A percentile compares a stretch with the other conserved stretches of the same genome.
Conservation (phyloP, 805 yeast species). For the Metschnikowia henanensis region DNA sequence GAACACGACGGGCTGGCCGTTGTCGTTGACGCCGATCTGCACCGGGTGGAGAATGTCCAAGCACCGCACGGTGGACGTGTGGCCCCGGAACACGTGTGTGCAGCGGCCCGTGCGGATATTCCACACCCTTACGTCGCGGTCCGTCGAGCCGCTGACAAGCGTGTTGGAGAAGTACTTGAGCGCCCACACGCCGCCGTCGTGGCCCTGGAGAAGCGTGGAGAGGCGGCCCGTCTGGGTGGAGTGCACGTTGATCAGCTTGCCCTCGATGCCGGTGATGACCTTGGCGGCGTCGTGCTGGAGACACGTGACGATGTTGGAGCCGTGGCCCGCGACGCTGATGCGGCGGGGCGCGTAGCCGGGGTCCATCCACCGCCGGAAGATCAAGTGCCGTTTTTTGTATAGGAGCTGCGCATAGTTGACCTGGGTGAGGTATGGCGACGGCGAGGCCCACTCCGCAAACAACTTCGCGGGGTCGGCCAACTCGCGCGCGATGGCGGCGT, state of each 20-base stretch:
- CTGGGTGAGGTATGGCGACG: conserved; percentile 12
- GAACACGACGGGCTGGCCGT: conserved; percentile 53
- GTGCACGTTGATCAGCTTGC: conserved; percentile 76
- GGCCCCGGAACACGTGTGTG: conserved; percentile 90
- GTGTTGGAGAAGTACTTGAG: conserved; percentile 81
- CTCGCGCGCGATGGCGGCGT: conserved; percentile 44
- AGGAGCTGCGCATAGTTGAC: conserved; percentile 48
- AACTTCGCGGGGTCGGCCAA: conserved; percentile 37
- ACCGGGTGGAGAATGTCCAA: conserved; percentile 76
- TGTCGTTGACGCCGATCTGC: conserved; percentile 58
- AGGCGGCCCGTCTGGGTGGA: conserved; percentile 72
- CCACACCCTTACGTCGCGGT: conserved; percentile 93
- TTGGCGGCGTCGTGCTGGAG: conserved; percentile 89
- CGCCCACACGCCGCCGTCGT: conserved; percentile 99
- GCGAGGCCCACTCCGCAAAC: conserved; percentile 40
- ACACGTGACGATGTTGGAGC: conserved; percentile 88
- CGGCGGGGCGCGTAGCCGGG: conserved; percentile 67
- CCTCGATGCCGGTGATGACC: conserved; percentile 92
- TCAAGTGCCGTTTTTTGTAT: conserved; percentile 58
- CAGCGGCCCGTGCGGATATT: conserved; percentile 81
- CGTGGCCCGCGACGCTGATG: conserved; percentile 62
- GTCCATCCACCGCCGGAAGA: conserved; percentile 78
- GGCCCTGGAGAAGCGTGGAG: conserved; percentile 69
- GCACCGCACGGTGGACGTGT: conserved; percentile 90
- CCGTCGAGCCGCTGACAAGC: conserved; percentile 92